phyloP scores from a whole-genome alignment of 768 basidiomycete genomes.

The Termitomyces bulborhizus region DNA sequence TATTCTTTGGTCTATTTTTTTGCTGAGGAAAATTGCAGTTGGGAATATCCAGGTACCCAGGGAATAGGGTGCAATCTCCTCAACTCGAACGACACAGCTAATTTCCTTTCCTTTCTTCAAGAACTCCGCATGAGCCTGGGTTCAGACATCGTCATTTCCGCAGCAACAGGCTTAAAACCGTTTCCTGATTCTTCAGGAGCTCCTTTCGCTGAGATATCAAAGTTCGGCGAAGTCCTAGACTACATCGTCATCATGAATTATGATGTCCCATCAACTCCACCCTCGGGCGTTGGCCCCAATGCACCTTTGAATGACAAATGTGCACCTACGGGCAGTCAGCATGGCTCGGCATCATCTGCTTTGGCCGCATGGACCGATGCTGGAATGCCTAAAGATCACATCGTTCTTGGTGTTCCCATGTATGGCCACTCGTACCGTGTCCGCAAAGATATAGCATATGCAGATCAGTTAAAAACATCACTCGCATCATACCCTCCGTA shows the following conservation, averaged over 20 bases:
- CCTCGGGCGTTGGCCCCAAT: constrained; percentile 64
- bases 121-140: constrained; percentile 54
- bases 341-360: constrained; percentile 73
- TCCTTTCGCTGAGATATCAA: constrained; percentile 57
- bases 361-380: constrained; percentile 71
- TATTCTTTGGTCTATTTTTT: constrained; percentile 3
- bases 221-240: constrained; percentile 65
- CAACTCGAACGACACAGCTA: constrained; percentile 60
- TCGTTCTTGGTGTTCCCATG: constrained; percentile 79
- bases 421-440: constrained; percentile 77
- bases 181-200: constrained; percentile 53
- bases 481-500: constrained; percentile 51
- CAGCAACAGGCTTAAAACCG: constrained; percentile 61
- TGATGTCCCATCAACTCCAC: constrained; percentile 53
- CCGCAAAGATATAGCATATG: constrained; percentile 26
- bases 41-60: constrained; percentile 75
- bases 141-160: constrained; percentile 60
- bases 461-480: constrained; percentile 17
- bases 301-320: constrained; percentile 82
- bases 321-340: constrained; percentile 45
- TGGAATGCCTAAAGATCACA: constrained; percentile 63
- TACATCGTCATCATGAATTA: constrained; percentile 74
- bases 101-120: constrained; percentile 74
- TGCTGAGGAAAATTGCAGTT: constrained; percentile 34
- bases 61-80: constrained; percentile 70